A percentile compares a stretch with the other conserved stretches of the same genome.
phyloP scores from a whole-genome alignment of 805 yeast species.

The Cyberlindnera petersonii region DNA sequence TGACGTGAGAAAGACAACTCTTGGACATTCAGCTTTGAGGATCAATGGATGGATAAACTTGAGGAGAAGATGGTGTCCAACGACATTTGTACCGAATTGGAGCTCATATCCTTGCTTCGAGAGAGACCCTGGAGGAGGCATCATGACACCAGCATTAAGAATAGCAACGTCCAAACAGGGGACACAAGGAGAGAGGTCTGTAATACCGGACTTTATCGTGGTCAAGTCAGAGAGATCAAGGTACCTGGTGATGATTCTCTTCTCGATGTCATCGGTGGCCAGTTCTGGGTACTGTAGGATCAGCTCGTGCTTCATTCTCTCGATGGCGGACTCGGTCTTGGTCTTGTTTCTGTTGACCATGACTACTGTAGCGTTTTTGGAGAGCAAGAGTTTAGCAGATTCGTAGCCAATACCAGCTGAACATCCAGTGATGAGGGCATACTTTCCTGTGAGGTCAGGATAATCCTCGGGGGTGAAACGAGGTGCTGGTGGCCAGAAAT shows the following conservation, averaged over 20 bases:
- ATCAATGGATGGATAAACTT: slow-evolving; percentile 37
- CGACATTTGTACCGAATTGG: slow-evolving; percentile 43
- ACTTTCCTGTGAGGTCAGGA: slow-evolving; percentile 27
- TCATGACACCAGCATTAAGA: slow-evolving; percentile 45
- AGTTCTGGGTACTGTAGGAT: slow-evolving; percentile 19
- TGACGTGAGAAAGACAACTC: slow-evolving; percentile 46
- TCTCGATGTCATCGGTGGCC: slow-evolving; percentile 13
- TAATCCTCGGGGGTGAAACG: slow-evolving; percentile 28
- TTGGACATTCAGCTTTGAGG: slow-evolving; percentile 32
- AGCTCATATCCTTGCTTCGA: slow-evolving; percentile 44
- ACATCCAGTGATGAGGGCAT: slow-evolving; percentile 32
- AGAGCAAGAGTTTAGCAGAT: slow-evolving; percentile 29
- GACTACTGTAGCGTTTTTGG: slow-evolving; percentile 35
- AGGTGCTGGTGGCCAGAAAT: slow-evolving; percentile 23
- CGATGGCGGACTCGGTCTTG: slow-evolving; percentile 31
- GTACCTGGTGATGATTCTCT: slow-evolving; percentile 24
- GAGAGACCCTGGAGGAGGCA: slow-evolving; percentile 32
- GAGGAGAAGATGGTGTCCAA: slow-evolving; percentile 45
- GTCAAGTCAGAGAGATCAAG: slow-evolving; percentile 40
- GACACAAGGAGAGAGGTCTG: slow-evolving; percentile 25
- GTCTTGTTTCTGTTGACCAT: slow-evolving; percentile 34
- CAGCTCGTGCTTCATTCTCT: slow-evolving; percentile 23
- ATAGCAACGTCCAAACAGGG: slow-evolving; percentile 35
- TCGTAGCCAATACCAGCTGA: slow-evolving; percentile 35
- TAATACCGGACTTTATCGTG: slow-evolving; percentile 36